Conservation (phyloP, 768 basidiomycete species). For the Suillus bovinus region DNA sequence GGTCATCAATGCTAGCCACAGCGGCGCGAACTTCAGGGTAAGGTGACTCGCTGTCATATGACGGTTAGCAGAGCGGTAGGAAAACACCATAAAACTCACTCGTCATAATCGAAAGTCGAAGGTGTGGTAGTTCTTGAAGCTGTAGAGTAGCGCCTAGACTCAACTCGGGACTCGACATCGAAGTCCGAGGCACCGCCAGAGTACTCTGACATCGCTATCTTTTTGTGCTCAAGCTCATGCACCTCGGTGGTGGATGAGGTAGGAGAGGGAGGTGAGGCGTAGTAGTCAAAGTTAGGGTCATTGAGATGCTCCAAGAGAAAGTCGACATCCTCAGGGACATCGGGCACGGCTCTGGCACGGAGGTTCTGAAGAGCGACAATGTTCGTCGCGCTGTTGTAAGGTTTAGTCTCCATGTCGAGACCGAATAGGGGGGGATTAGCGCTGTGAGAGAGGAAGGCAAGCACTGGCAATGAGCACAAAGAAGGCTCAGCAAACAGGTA, state of each 20-base stretch:
- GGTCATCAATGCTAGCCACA: constrained; percentile 79
- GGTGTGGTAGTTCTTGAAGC: constrained; percentile 35
- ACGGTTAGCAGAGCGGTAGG: background rate
- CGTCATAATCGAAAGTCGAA: constrained; percentile 60
- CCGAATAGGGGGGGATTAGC: constrained; percentile 22
- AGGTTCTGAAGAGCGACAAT: constrained; percentile 31
- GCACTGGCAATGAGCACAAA: constrained; percentile 21
- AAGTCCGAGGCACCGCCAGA: constrained; percentile 52
- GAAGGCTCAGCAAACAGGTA: constrained; percentile 26
- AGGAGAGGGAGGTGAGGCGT: constrained; percentile 35
- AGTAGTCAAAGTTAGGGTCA: constrained; percentile 76
- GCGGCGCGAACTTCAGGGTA: constrained; percentile 89
- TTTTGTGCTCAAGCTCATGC: constrained; percentile 44
- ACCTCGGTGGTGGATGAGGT: constrained; percentile 37
- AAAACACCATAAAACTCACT: constrained; percentile 48
- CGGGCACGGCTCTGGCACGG: constrained; percentile 58
- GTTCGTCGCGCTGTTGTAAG: constrained; percentile 44
- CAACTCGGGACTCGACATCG: constrained; percentile 44
- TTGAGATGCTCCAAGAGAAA: constrained; percentile 74
- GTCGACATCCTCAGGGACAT: constrained; percentile 80
- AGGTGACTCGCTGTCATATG: constrained; percentile 70
- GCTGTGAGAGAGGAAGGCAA: constrained; percentile 18
- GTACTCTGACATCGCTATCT: constrained; percentile 40
- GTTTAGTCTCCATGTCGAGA: constrained; percentile 46
- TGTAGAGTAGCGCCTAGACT: constrained; percentile 34